Percentiles rank a stretch among this genome's conserved stretches.
phyloP scores from a whole-genome alignment of 1,284 basidiomycete genomes.

The Irpex sp. region DNA sequence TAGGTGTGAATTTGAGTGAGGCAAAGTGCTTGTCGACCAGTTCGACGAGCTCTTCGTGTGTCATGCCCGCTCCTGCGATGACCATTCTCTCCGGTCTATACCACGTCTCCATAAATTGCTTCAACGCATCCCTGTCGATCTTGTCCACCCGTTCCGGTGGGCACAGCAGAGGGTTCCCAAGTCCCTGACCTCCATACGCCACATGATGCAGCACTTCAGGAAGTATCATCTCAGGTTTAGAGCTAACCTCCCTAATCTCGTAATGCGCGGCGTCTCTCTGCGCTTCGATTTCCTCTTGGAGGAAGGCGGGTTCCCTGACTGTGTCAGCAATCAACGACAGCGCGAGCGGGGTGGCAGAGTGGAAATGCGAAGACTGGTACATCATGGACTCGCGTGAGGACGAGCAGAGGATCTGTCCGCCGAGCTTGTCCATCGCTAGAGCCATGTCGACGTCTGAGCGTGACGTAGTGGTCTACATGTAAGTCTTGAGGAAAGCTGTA shows the following conservation, averaged over 20 bases:
- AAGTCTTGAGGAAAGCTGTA: background rate
- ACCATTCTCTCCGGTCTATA: conserved; percentile 94
- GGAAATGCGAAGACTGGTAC: conserved; percentile 97
- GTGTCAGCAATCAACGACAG: conserved; percentile 92
- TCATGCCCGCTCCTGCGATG: conserved; percentile 90
- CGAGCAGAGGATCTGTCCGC: conserved; percentile 91
- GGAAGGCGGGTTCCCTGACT: conserved; percentile 76
- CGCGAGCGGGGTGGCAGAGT: conserved; percentile 78
- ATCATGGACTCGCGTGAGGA: conserved; percentile 94
- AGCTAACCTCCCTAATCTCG: conserved; percentile 85
- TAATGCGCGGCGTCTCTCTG: conserved; percentile 91
- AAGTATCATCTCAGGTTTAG: conserved; percentile 94
- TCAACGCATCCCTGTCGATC: conserved; percentile 67
- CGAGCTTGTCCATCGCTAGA: conserved; percentile 78
- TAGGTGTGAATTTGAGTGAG: conserved; percentile 47
- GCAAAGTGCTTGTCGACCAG: conserved; percentile 85
- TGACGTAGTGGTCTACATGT: conserved; percentile 51
- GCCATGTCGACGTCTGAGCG: conserved; percentile 78
- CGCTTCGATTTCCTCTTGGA: conserved; percentile 76
- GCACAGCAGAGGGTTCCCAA: conserved; percentile 90
- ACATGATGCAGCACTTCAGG: conserved; percentile 89
- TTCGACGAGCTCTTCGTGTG: conserved; percentile 85
- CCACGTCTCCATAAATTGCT: conserved; percentile 77
- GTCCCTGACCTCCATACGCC: conserved; percentile 76
- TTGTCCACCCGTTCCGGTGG: conserved; percentile 78